phyloP scores from a whole-genome alignment of 169 alveolate species.

The Eimeria sp. region DNA sequence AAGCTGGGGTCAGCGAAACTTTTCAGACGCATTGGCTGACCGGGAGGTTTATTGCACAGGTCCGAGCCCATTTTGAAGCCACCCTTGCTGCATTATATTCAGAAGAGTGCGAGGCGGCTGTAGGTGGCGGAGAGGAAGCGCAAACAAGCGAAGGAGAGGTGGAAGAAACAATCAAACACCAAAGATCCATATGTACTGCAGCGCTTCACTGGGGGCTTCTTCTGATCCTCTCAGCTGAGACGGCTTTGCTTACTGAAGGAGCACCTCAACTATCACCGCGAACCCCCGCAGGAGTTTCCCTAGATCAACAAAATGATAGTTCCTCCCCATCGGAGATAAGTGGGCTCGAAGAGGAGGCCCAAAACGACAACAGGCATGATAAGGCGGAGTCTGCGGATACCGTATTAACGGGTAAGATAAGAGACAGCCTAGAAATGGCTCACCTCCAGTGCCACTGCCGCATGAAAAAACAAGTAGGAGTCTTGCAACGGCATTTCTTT shows the following conservation, averaged over 20 bases:
- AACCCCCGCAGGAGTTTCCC: not conserved
- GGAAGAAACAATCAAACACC: slow-evolving; percentile 21
- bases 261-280: not conserved
- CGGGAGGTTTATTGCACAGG: slow-evolving; percentile 39
- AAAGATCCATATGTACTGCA: slow-evolving; percentile 5
- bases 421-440: not conserved
- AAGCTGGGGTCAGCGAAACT: not conserved
- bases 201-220: slow-evolving; percentile 40
- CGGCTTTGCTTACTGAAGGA: not conserved
- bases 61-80: slow-evolving; percentile 58
- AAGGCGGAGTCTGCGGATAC: slow-evolving; percentile 32
- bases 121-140: not conserved
- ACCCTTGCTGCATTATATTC: not conserved
- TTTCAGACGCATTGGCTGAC: slow-evolving; percentile 29
- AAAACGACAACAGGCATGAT: not conserved
- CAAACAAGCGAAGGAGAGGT: slow-evolving; percentile 22
- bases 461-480: not conserved
- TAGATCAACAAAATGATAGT: not conserved
- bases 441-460: not conserved
- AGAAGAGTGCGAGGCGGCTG: slow-evolving; percentile 17
- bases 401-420: slow-evolving; percentile 16
- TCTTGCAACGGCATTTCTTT: not conserved
- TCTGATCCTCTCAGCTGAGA: slow-evolving; percentile 42
- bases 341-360: not conserved
- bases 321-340: not conserved